Evolutionary conservation across 2,329 filamentous ascomycete species (phyloP).

Genomic region (Thelonectria rubi): DNA sequence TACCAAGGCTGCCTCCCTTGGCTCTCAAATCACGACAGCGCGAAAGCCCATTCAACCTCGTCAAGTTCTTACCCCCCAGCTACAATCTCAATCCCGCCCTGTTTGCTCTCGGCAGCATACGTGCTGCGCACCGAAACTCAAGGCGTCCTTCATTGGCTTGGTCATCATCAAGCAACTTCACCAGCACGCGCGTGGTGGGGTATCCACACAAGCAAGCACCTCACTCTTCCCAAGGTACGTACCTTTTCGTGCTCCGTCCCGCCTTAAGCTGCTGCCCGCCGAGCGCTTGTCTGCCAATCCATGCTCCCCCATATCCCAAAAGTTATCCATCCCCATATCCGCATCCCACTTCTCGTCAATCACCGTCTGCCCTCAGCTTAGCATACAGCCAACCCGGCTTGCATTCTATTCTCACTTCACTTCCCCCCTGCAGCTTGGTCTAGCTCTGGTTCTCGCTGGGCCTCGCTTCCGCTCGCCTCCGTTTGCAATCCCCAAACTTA

Average conservation of each 20-base stretch:
- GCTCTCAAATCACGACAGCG: neutral
- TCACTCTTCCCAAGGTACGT: slow-evolving; percentile 18
- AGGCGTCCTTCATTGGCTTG: neutral
- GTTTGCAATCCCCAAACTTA: slow-evolving; percentile 36
- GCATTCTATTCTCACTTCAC: slow-evolving; percentile 22
- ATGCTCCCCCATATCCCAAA: slow-evolving; percentile 39
- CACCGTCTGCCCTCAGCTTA: slow-evolving; percentile 27
- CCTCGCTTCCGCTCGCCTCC: slow-evolving; percentile 31
- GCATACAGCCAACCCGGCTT: slow-evolving; percentile 23
- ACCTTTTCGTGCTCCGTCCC: neutral
- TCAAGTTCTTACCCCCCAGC: no score
- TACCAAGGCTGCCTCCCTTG: neutral
- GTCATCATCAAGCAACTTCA: neutral
- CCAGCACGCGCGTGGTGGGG: slow-evolving; percentile 39
- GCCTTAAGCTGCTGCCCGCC: no score
- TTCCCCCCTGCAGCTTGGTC: slow-evolving; percentile 8
- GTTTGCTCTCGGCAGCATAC: neutral
- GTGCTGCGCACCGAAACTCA: neutral
- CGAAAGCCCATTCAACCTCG: no score
- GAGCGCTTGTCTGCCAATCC: slow-evolving; percentile 43
- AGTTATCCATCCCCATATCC: slow-evolving; percentile 38
- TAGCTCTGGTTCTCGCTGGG: slow-evolving; percentile 4
- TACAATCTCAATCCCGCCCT: neutral
- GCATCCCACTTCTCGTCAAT: slow-evolving; percentile 36
- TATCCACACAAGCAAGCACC: slow-evolving; percentile 52